Base-by-base conservation (phyloP, 2,329 filamentous ascomycete species). In the Ophiostoma novo-ulmi region DNA sequence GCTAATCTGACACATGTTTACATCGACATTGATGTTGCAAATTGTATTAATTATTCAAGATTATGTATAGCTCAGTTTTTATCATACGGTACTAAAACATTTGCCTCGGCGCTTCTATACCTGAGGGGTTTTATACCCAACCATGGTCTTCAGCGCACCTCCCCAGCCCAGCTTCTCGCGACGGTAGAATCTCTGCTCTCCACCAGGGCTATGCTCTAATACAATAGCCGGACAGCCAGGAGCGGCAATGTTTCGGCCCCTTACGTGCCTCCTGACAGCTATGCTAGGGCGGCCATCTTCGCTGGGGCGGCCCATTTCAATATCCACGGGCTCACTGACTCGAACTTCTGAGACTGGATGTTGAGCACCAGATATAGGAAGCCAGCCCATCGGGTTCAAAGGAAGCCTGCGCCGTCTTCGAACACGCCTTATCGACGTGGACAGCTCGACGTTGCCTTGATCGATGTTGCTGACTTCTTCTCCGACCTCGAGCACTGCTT, bases 151-250 rank as follows among this genome's bases (percentile, higher is more conserved):
- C 44, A 80, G 77, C 0, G 83, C 83, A 1, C 83, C 83, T 26
- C 72, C 68, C 83, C 83, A 85, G 0, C 83, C 83, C 10, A 85
- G 74, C 76, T 80, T 77, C 69, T 79, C 76, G 69, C 78, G 80
- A 67, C 77, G 78, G 82, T 83, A 85, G 74, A 74, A 79, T 0
- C 75, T 77, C 67, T 74, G 75, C 0, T 75, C 71, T 5, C 79
- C 77, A 67, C 77, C 77, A 0, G 71, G 70, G 0, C 75, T 71
- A 44, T 73, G 73, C 74, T 79, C 76, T 38, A 80, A 74, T 8
- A 81, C 76, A 58, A 78, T 74, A 14, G 39, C 22, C 13, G 71
- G 69, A 11, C 14, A 41, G 10, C 69, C 67, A 20, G 71, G 69
- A 1, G 66, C 26, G 5, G 55, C 71, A n/a, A 72, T 39, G 7